Conservation (phyloP, 495 filamentous ascomycete species). For the Penicillium antarcticum region DNA sequence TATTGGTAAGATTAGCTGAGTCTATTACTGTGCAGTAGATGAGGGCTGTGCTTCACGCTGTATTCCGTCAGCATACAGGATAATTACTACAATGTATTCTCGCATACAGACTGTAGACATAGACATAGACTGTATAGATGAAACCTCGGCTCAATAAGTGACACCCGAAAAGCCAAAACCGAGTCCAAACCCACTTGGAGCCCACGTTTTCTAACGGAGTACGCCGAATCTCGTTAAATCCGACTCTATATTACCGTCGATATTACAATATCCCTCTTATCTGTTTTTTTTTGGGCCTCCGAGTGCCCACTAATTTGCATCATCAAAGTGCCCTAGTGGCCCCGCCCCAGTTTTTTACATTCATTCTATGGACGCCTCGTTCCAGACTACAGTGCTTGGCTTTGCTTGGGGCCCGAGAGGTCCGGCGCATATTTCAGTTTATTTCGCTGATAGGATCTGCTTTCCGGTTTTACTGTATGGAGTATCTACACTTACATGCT, state of each 20-base stretch:
- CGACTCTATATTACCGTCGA: neutral
- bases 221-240: constrained; percentile 1
- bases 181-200: constrained; percentile 4
- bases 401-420: constrained; percentile 21
- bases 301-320: neutral
- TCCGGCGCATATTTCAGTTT: constrained; percentile 6
- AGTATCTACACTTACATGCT: too few relatives aligned
- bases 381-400: constrained; percentile 29
- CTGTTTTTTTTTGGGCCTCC: neutral
- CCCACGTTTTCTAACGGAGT: constrained; percentile 23
- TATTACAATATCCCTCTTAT: neutral
- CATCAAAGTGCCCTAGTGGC: neutral
- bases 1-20: constrained; percentile 12
- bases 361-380: constrained; percentile 16
- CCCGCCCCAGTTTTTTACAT: constrained; percentile 16
- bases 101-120: too few relatives aligned
- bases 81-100: too few relatives aligned
- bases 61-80: too few relatives aligned
- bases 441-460: neutral
- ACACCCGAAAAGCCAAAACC: constrained; percentile 14
- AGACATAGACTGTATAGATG: too few relatives aligned
- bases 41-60: constrained; percentile 15
- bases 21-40: constrained; percentile 13
- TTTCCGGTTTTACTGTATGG: neutral
- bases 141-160: constrained; percentile 17